phyloP scores from a whole-genome alignment of 2,329 filamentous ascomycete genomes.

The Pseudogymnoascus sp. region DNA sequence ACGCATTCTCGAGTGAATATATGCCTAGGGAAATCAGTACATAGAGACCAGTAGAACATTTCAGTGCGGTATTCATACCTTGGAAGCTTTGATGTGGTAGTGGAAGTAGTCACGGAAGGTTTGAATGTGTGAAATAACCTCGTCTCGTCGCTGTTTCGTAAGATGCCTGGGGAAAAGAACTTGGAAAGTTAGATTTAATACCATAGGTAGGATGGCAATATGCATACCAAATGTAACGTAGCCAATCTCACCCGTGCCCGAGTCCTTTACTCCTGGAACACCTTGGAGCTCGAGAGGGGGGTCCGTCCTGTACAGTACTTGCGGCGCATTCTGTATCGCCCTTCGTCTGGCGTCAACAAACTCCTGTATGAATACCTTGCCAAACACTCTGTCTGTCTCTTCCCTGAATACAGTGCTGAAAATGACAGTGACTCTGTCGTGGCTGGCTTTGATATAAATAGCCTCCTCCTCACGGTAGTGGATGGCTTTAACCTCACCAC shows the following conservation, averaged over 20 bases:
- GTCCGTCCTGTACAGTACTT: conserved; percentile 93
- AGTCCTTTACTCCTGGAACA: conserved; percentile 72
- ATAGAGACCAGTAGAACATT: conserved; percentile 16
- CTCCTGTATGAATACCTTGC: conserved; percentile 97
- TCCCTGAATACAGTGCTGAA: conserved; percentile 98
- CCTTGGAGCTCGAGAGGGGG: conserved; percentile 86
- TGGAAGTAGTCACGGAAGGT: conserved; percentile 99
- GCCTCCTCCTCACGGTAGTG: conserved; percentile 98
- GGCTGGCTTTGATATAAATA: conserved; percentile 96
- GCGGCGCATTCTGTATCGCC: conserved; percentile 95
- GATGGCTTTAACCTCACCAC: conserved; percentile 88
- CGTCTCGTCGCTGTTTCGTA: conserved; percentile 79
- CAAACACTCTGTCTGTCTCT: conserved; percentile 94
- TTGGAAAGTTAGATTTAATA: conserved; percentile 33
- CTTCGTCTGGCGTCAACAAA: conserved; percentile 93
- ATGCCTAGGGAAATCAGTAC: conserved; percentile 53
- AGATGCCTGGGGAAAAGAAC: conserved; percentile 95
- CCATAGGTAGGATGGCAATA: conserved; percentile 17
- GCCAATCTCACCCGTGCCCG: conserved; percentile 78
- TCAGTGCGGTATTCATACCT: conserved; percentile 43
- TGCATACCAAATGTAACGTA: conserved; percentile 90
- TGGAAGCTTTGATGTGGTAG: conserved; percentile 99
- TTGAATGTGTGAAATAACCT: conserved; percentile 98
- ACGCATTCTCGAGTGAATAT: conserved; percentile 97
- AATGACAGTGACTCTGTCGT: conserved; percentile 96